These are phyloP conservation scores for Steccherinum ochraceum DNA, from an alignment of 768 basidiomycete genomes.

Conservation along the genomic window DNA sequence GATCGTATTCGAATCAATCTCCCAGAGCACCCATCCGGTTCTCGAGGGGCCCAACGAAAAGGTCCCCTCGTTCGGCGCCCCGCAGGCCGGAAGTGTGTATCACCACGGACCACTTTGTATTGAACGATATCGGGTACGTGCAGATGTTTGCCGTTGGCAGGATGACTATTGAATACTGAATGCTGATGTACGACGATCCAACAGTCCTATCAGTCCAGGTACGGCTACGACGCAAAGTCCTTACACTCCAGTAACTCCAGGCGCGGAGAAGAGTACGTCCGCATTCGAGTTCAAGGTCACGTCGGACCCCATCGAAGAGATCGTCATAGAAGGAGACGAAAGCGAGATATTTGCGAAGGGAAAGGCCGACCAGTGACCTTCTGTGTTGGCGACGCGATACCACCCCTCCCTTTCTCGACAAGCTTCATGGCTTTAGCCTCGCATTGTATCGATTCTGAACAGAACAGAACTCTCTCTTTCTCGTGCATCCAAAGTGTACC, in stretches of 20 bases:
- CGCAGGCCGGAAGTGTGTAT: slow-evolving; percentile 44
- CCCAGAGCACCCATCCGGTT: slow-evolving; percentile 5
- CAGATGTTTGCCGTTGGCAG: too few relatives aligned
- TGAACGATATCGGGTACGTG: slow-evolving; percentile 39
- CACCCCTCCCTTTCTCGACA: too few relatives aligned
- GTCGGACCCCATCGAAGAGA: neutral
- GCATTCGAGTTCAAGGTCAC: neutral
- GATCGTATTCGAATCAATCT: neutral
- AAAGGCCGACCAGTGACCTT: neutral
- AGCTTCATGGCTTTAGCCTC: too few relatives aligned
- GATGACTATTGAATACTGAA: too few relatives aligned
- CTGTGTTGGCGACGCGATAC: neutral
- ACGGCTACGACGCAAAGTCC: neutral
- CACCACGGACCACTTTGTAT: slow-evolving; percentile 54
- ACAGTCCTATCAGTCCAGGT: neutral
- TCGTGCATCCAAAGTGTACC: too few relatives aligned
- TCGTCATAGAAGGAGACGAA: neutral
- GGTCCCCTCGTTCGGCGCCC: neutral
- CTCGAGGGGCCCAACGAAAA: neutral
- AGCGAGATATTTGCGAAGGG: neutral
- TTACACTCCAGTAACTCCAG: neutral
- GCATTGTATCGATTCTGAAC: too few relatives aligned
- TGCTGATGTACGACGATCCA: too few relatives aligned
- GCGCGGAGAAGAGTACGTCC: neutral
- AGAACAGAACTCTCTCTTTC: too few relatives aligned